Conservation (phyloP, 1,139 yeast genomes). For the Diutina siamensis region DNA sequence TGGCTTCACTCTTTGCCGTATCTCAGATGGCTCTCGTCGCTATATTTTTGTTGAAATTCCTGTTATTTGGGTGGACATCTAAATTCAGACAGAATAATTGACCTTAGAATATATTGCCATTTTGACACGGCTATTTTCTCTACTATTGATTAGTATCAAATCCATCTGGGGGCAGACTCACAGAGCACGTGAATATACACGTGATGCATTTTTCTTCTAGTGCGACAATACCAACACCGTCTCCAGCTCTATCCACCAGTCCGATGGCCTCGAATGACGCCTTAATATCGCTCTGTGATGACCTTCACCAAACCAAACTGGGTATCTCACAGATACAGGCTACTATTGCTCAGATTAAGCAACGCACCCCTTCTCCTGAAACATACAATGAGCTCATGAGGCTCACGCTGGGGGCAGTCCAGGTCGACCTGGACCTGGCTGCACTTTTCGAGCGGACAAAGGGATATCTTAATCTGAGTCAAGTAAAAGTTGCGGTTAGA, state of each 20-base stretch:
- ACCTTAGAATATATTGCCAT: too few relatives aligned
- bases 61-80: too few relatives aligned
- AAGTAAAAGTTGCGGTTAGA: conserved; percentile 4
- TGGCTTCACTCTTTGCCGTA: too few relatives aligned
- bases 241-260: not conserved
- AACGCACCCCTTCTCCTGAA: conserved; percentile 3
- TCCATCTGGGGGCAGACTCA: too few relatives aligned
- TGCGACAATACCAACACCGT: too few relatives aligned
- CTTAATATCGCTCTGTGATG: not conserved
- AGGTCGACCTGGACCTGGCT: conserved; percentile 4
- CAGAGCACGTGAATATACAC: too few relatives aligned
- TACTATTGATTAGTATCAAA: too few relatives aligned
- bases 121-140: too few relatives aligned
- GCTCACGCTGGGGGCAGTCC: not conserved
- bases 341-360: not conserved
- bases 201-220: too few relatives aligned
- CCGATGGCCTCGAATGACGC: conserved; percentile 5
- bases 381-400: conserved; percentile 3
- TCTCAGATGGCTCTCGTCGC: too few relatives aligned
- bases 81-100: too few relatives aligned
- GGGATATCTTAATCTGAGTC: not conserved
- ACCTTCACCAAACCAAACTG: conserved; percentile 1
- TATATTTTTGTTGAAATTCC: too few relatives aligned
- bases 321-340: conserved; percentile 4
- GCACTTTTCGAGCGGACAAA: conserved; percentile 5